A percentile compares a stretch with the other conserved stretches of the same genome.
phyloP scores from a whole-genome alignment of 202 grass and related monocot genomes.

The Dendrocalamus latiflorus region DNA sequence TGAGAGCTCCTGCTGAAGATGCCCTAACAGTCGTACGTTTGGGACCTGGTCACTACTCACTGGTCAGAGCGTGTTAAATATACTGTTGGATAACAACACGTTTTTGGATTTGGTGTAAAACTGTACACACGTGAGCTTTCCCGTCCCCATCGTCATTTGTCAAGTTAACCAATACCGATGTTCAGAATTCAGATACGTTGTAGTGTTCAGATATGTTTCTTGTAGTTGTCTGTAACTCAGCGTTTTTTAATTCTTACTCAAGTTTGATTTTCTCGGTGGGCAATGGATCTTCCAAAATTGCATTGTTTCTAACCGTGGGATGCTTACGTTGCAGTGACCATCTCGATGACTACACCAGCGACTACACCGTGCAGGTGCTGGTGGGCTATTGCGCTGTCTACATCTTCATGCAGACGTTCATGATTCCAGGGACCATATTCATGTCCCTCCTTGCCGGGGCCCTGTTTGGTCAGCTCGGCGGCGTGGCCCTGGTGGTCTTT shows the following conservation, averaged over 20 bases:
- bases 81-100: slow-evolving; percentile 5
- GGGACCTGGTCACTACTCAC: background rate
- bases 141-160: background rate
- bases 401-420: slow-evolving; percentile 99
- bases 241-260: background rate
- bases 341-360: slow-evolving; percentile 88
- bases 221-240: background rate
- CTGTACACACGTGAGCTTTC: slow-evolving; percentile 2
- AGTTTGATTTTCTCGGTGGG: background rate
- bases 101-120: background rate
- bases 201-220: too few species aligned
- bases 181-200: background rate
- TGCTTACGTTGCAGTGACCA: slow-evolving; percentile 60
- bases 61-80: slow-evolving; percentile 7
- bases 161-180: background rate
- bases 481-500: slow-evolving; percentile 85
- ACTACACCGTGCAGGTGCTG: slow-evolving; percentile 93
- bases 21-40: background rate
- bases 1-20: too few species aligned
- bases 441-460: slow-evolving; percentile 90
- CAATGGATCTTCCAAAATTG: background rate
- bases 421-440: slow-evolving; percentile 98
- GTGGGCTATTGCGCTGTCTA: slow-evolving; percentile 86
- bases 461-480: slow-evolving; percentile 73
- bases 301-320: slow-evolving; percentile 10